Base-by-base conservation (phyloP, 305 asterid species). In the Fraxinus velutina region DNA sequence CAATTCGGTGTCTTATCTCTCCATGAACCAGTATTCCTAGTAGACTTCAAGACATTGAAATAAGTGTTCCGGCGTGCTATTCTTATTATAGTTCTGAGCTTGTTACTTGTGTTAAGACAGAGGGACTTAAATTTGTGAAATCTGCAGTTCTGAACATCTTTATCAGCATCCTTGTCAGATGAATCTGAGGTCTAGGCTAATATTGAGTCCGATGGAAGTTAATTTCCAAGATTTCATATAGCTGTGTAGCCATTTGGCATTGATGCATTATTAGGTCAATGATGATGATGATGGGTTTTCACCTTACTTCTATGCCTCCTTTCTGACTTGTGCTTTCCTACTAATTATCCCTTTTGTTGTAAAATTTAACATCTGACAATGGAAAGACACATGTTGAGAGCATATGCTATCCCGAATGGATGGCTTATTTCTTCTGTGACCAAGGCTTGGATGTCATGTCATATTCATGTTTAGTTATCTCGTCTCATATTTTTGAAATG, bases 241-340 rank as follows among this genome's bases (percentile, higher is more conserved):
- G 22, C 5, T 70, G 21, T 13, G 44, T 32, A 13, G 75, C 22
- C 75, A 27, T 27, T 68, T 68, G 39, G 75, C 73, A 19, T 55
- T 55, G 64, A 55, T 17, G 64, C 64, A 55, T 55, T 55, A 55
- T 17, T 55, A 55, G 27, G 64, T 55, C 64, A 55, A 17, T 17
- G 24, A n/a, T 17, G 24, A n/a, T 17, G 24, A 55, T 55, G 64
- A 55, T 30, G 13, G 72, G 83, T 13, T 66, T 33, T 64, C 44
- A 17, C 78, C 50, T 78, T 66, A 75, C 64, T 75, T 64, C 39
- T 32, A 57, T 75, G 34, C 73, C 55, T 75, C 21, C 17, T 75
- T 32, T 64, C 62, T 33, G 8, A 22, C 47, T 52, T 52, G 77
- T 29, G 21, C 42, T 60, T 47, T 37, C 74, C 37, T 21, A 19